Evolutionary conservation across 2,329 filamentous ascomycete genomes (phyloP), one percentile per base, ranked within the genome.

Genomic region (Microdochium trichocladiopsis): DNA sequence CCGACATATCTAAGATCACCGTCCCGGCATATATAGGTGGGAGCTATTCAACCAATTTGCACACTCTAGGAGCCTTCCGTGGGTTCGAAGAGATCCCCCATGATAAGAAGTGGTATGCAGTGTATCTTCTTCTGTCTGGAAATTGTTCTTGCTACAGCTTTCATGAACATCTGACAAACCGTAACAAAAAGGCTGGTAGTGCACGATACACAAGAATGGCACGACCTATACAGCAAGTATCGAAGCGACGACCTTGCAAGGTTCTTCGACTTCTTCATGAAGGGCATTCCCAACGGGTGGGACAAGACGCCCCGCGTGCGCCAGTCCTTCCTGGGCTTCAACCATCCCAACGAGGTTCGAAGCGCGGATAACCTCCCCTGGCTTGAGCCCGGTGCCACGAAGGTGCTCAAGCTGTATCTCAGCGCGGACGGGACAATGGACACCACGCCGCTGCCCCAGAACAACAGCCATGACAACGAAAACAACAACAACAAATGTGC

Each of bases 261-360:
- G 3, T 77, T 72, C 61, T 76, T 76, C 52, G 73, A 77, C 49
- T 59, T 58, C 2, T 78, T 70, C 51, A 60, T 75, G 16, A 72
- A 70, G 37, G 68, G 62, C 1, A 59, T 63, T 1, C 52, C 70
- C 1, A 77, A 77, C 52, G 69, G 60, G 14, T 76, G 72, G 72
- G 69, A 74, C 50, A 61, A 66, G 47, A 77, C 72, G 0, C 70
- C 73, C 0, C 61, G 59, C 22, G 68, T 77, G 1, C 66, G 72
- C 9, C 69, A 65, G 60, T 65, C 71, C 4, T 60, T 67, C 0
- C 60, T 75, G 25, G 63, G 65, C 2, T 57, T 59, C 53, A 60
- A 36, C 49, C 53, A 60, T 25, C 54, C 63, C 14, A 59, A 62
- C 62, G 50, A 67, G 28, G 55, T 62, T 45, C 57, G 65, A 16